These are phyloP conservation scores for Xylariaceae sp. DNA, from an alignment of 2,329 filamentous ascomycete genomes.

Conservation along the genomic window DNA sequence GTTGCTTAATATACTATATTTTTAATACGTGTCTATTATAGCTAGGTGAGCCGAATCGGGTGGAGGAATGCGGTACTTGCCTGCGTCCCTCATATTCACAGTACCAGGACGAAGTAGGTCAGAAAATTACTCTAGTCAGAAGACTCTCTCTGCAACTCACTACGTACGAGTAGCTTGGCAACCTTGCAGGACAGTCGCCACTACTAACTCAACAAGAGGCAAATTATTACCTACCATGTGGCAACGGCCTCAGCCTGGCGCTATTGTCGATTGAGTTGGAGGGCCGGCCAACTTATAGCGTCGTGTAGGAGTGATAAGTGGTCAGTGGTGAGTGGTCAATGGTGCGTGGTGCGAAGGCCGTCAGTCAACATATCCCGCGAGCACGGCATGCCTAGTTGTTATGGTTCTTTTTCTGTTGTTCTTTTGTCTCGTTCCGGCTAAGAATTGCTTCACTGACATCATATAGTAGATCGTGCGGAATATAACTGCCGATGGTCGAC, in stretches of 20 bases:
- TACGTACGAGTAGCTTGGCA: not conserved
- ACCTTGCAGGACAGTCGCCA: not conserved
- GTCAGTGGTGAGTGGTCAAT: too few species aligned
- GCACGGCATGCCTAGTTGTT: too few species aligned
- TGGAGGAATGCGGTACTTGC: too few species aligned
- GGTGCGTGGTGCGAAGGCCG: too few species aligned
- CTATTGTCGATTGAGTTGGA: not conserved
- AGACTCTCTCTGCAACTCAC: not conserved
- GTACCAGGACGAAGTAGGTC: not conserved
- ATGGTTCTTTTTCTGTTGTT: not conserved
- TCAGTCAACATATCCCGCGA: too few species aligned
- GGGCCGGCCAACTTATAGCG: not conserved
- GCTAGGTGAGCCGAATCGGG: too few species aligned
- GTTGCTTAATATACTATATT: too few species aligned
- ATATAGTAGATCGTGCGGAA: not conserved
- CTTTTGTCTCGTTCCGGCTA: not conserved
- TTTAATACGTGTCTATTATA: too few species aligned
- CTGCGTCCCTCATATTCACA: too few species aligned
- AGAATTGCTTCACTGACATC: not conserved
- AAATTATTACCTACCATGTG: conserved; percentile 16
- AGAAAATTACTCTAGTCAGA: not conserved
- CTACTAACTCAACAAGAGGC: conserved; percentile 9
- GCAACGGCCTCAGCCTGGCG: conserved; percentile 9
- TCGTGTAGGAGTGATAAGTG: too few species aligned
- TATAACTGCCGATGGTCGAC: not conserved